Percentiles rank a stretch among this genome's conserved stretches.
Evolutionary conservation across 805 yeast species (phyloP).

Genomic region (Candida krabiensis): DNA sequence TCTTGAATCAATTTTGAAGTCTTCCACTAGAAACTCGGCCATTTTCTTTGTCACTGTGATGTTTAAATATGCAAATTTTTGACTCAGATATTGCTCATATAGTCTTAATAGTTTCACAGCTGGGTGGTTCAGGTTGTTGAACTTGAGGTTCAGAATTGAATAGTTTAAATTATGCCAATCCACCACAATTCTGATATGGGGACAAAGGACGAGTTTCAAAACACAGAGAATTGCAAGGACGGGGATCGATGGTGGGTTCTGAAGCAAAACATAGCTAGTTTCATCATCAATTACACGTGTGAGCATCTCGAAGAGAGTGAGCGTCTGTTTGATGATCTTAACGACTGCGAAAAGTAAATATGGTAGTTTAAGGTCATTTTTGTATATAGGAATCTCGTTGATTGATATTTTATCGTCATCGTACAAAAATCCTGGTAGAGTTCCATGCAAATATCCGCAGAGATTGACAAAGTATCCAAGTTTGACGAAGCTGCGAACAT

Average conservation of each 20-base stretch:
- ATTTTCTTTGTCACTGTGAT: constrained; percentile 78
- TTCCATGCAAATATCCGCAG: constrained; percentile 76
- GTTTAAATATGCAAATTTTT: constrained; percentile 62
- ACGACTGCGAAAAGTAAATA: constrained; percentile 53
- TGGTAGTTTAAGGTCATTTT: constrained; percentile 43
- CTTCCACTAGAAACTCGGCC: constrained; percentile 56
- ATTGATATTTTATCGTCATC: constrained; percentile 49
- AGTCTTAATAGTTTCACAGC: constrained; percentile 57
- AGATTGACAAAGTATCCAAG: constrained; percentile 74
- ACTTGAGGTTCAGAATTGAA: constrained; percentile 71
- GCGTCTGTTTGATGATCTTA: constrained; percentile 62
- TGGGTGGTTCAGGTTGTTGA: constrained; percentile 53
- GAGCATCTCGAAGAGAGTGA: constrained; percentile 46
- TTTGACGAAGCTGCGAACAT: constrained; percentile 73
- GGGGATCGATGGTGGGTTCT: constrained; percentile 94
- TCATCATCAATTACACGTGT: constrained; percentile 54
- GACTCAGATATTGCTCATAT: constrained; percentile 66
- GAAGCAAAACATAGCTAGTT: constrained; percentile 69
- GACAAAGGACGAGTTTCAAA: constrained; percentile 44
- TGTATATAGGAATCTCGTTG: constrained; percentile 43
- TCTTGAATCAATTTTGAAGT: constrained; percentile 51
- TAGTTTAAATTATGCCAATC: constrained; percentile 98
- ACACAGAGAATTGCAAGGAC: constrained; percentile 62
- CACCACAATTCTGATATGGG: constrained; percentile 62
- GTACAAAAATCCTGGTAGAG: constrained; percentile 48